A percentile compares a stretch with the other conserved stretches of the same genome.
These are phyloP conservation scores for Alloteropsis angusta DNA, from an alignment of 202 grass and related monocot species.

Conservation along the genomic window DNA sequence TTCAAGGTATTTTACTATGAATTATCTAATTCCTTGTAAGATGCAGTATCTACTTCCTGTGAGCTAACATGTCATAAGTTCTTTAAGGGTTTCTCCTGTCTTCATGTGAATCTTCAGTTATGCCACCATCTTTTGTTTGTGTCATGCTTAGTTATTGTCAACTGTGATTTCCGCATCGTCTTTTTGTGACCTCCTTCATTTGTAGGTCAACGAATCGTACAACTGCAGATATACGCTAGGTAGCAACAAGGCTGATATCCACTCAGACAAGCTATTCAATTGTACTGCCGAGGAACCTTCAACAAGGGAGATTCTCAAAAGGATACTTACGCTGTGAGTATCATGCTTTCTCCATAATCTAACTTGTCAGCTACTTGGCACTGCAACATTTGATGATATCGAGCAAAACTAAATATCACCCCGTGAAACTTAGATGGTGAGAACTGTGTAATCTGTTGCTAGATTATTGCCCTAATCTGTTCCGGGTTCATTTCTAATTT, in stretches of 20 bases:
- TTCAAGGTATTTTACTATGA: slow-evolving; percentile 59
- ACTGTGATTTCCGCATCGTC: slow-evolving; percentile 2
- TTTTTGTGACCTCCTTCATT: slow-evolving; percentile 21
- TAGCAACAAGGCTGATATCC: slow-evolving; percentile 75
- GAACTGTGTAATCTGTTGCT: background rate
- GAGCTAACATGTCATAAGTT: background rate
- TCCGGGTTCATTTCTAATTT: background rate
- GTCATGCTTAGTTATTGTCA: slow-evolving; percentile 6
- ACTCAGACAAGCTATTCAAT: slow-evolving; percentile 67
- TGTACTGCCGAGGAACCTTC: slow-evolving; percentile 73
- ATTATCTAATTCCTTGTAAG: background rate
- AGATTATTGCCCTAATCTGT: background rate
- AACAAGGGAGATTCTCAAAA: slow-evolving; percentile 58
- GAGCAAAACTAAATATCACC: slow-evolving; percentile 12
- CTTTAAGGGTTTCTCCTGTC: background rate
- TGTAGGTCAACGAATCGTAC: slow-evolving; percentile 92
- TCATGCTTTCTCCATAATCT: background rate
- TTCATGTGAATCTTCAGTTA: background rate
- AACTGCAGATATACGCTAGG: slow-evolving; percentile 74
- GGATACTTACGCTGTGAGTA: slow-evolving; percentile 75
- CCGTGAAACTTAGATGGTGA: background rate
- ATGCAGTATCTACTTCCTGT: background rate
- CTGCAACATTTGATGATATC: background rate
- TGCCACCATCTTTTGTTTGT: background rate
- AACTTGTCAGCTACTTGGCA: background rate